Conservation (phyloP, 768 basidiomycete genomes). For the Melanogaster broomeanus region DNA sequence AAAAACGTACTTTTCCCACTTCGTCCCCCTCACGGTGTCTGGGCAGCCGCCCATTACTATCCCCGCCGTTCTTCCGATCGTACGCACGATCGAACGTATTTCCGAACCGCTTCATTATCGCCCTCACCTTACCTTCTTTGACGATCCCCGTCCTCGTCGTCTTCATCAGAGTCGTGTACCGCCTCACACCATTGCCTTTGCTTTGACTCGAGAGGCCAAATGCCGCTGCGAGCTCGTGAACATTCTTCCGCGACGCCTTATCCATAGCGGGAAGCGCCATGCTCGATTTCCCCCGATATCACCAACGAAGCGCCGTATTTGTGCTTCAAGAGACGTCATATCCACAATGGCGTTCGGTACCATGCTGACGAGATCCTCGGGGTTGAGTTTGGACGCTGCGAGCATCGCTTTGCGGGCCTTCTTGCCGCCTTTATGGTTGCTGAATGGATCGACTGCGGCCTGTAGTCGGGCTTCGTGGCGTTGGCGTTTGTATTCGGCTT, state of each 20-base stretch:
- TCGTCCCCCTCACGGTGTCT: constrained; percentile 81
- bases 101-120: constrained; percentile 38
- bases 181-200: constrained; percentile 61
- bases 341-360: constrained; percentile 56
- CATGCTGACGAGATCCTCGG: constrained; percentile 32
- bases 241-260: constrained; percentile 65
- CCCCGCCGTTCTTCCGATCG: constrained; percentile 8
- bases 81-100: constrained; percentile 28
- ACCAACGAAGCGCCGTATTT: constrained; percentile 69
- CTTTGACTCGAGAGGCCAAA: constrained; percentile 81
- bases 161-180: constrained; percentile 80
- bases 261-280: constrained; percentile 81
- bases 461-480: constrained; percentile 59
- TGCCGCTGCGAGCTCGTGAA: constrained; percentile 79
- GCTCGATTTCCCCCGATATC: constrained; percentile 48
- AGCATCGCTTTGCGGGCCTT: constrained; percentile 69
- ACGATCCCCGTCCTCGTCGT: constrained; percentile 60
- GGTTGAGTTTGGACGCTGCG: constrained; percentile 52
- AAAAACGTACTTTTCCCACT: constrained; percentile 68
- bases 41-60: constrained; percentile 33
- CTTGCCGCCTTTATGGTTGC: constrained; percentile 63
- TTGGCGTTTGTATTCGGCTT: constrained; percentile 70
- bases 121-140: constrained; percentile 62
- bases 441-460: constrained; percentile 62
- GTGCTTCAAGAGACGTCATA: constrained; percentile 63